A percentile compares a stretch with the other conserved stretches of the same genome.
Conservation (phyloP, 148 eudicot species). For the Rhododendron kiyosumense region DNA sequence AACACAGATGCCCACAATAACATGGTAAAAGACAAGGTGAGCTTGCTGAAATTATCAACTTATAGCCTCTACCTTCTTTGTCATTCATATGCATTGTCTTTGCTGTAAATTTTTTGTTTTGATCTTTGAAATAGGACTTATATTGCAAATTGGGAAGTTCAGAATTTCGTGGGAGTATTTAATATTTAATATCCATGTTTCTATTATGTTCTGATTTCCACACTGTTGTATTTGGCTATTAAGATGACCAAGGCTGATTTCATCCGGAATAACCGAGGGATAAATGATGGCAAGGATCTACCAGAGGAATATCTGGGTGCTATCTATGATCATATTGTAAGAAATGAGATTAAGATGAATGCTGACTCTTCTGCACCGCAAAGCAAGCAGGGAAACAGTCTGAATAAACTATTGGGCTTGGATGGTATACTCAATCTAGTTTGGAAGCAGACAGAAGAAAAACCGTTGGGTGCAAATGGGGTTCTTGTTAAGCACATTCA, state of each 20-base stretch:
- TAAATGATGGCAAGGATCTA: constrained; percentile 93
- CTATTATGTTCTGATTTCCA: constrained; percentile 17
- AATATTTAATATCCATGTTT: neutral
- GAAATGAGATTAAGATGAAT: constrained; percentile 95
- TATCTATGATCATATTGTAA: constrained; percentile 88
- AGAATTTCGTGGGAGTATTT: neutral
- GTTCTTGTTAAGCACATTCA: constrained; percentile 86
- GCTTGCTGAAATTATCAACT: constrained; percentile 10
- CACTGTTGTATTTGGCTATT: constrained; percentile 10
- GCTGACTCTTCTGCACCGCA: constrained; percentile 80
- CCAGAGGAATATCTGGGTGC: constrained; percentile 85
- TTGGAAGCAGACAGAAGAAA: constrained; percentile 92
- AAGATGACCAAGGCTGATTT: constrained; percentile 97
- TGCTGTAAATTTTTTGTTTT: neutral
- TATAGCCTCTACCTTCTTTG: neutral
- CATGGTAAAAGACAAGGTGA: constrained; percentile 98
- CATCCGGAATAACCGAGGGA: constrained; percentile 94
- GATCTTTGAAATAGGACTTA: neutral
- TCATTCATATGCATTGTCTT: neutral
- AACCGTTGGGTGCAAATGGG: constrained; percentile 89
- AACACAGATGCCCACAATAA: constrained; percentile 97
- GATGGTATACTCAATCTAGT: constrained; percentile 95
- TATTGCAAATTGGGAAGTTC: neutral
- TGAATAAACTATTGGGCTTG: constrained; percentile 84
- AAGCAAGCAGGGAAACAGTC: constrained; percentile 80